These are phyloP conservation scores for Aaosphaeria arxii DNA, from an alignment of 2,329 filamentous ascomycete species.

Conservation along the genomic window DNA sequence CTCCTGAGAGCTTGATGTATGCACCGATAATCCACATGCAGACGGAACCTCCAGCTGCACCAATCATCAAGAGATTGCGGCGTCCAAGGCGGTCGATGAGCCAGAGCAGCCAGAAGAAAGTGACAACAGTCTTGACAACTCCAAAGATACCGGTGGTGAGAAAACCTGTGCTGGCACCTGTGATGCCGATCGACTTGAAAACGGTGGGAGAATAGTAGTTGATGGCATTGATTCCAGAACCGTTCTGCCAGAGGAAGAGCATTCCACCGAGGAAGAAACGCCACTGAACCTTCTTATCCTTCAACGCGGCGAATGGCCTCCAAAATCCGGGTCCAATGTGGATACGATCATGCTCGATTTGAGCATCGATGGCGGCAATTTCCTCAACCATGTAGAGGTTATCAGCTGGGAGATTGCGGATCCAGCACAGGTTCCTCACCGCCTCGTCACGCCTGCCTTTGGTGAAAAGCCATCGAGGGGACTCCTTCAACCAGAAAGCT, in stretches of 20 bases:
- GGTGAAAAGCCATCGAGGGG: slow-evolving; percentile 44
- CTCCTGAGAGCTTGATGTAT: slow-evolving; percentile 55
- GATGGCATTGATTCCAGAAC: slow-evolving; percentile 69
- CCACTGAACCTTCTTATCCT: slow-evolving; percentile 57
- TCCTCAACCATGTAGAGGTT: slow-evolving; percentile 73
- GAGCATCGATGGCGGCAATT: slow-evolving; percentile 66
- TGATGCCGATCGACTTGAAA: slow-evolving; percentile 64
- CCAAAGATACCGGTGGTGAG: slow-evolving; percentile 75
- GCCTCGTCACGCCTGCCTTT: slow-evolving; percentile 42
- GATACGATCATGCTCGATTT: slow-evolving; percentile 62
- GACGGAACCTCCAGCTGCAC: slow-evolving; percentile 59
- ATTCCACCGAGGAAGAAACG: slow-evolving; percentile 71
- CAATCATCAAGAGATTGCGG: slow-evolving; percentile 63
- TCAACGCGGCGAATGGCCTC: slow-evolving; percentile 45
- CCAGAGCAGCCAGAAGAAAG: slow-evolving; percentile 66
- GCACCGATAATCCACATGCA: slow-evolving; percentile 65
- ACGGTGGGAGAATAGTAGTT: slow-evolving; percentile 74
- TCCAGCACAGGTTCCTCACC: slow-evolving; percentile 55
- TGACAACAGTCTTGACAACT: slow-evolving; percentile 69
- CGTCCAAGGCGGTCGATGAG: slow-evolving; percentile 65
- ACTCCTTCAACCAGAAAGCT: slow-evolving; percentile 43
- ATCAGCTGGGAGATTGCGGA: slow-evolving; percentile 55
- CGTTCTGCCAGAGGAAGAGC: slow-evolving; percentile 79
- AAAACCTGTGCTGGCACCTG: slow-evolving; percentile 57
- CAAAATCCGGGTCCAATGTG: slow-evolving; percentile 71